Base-by-base conservation (phyloP, 2,329 filamentous ascomycete genomes). In the Ceratocystis alfenasii region DNA sequence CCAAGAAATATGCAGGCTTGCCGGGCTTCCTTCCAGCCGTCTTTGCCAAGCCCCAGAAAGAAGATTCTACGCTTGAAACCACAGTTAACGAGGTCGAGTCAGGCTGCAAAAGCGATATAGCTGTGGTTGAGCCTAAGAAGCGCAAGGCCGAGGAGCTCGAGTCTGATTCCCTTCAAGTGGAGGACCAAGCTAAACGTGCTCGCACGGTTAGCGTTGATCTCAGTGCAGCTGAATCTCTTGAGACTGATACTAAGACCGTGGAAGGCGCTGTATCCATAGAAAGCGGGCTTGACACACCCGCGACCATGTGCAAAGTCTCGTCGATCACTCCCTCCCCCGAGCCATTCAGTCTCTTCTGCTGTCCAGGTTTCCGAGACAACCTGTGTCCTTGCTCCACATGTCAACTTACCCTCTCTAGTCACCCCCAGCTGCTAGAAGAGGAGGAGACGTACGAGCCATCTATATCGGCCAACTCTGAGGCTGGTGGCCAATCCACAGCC, bases 371-470 rank as follows among this genome's bases (percentile, higher is more conserved):
- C 78, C 88, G 93, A 70, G 81, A 88, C 50, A 79, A 87, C 68
- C 78, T 99, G 71, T 99, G 94, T 78, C 89, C 81, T 72, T 99
- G 94, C 75, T 74, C 83, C 17, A 76, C 80, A n/a, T 96, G 92
- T 78, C 96, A 90, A 75, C 85, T 85, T 0, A 77, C 83, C 12
- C 82, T 97, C 1, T 78, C 83, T 65, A 76, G 79, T 0, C 86
- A 95, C 73, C 84, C 85, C 0, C 89, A 95, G 72, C 87, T 99
- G 10, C 85, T 96, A 8, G 92, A 97, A 72, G 91, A 95, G 75
- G 94, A 99, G 78, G 90, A 96, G 44, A 86, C 85, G 0, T 99
- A 99, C 75, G 91, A 96, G 72, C 94, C 93, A 0, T 91, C 93
- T 1, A 78, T 96, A 4, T 96, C 91, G 0, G 83, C 86, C 1